These are phyloP conservation scores for Taphrina flavorubra DNA, from an alignment of 1,139 yeast species.

Conservation along the genomic window DNA sequence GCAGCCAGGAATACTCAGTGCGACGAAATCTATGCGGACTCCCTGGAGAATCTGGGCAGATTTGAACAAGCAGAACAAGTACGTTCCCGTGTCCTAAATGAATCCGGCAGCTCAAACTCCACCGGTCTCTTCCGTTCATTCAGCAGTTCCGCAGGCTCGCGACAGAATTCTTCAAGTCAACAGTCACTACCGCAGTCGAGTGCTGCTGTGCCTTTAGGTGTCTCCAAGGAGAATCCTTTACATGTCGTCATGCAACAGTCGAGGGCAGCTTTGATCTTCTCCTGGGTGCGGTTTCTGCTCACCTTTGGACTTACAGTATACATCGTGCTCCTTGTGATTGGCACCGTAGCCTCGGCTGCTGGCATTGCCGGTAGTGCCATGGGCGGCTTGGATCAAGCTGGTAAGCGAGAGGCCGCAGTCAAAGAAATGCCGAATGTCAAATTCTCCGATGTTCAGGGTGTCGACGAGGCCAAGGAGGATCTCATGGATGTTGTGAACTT, in stretches of 20 bases:
- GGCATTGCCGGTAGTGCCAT: constrained; percentile 58
- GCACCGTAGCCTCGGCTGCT: constrained; percentile 55
- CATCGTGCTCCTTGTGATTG: constrained; percentile 64
- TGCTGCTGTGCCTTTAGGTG: constrained; percentile 13
- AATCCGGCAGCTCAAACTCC: neutral
- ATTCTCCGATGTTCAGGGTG: constrained; percentile 94
- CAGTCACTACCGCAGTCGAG: neutral
- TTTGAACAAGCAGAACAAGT: constrained; percentile 24
- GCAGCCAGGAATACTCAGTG: constrained; percentile 82
- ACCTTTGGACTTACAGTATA: constrained; percentile 75
- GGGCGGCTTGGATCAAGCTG: constrained; percentile 34
- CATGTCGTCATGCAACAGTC: constrained; percentile 91
- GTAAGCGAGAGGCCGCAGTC: constrained; percentile 46
- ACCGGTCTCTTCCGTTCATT: neutral
- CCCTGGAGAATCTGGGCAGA: constrained; percentile 28
- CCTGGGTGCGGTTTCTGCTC: constrained; percentile 88
- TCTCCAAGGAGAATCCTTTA: constrained; percentile 61
- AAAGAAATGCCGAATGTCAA: constrained; percentile 86
- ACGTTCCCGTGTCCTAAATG: constrained; percentile 20
- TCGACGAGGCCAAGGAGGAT: constrained; percentile 97
- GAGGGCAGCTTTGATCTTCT: constrained; percentile 72
- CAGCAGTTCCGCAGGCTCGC: neutral
- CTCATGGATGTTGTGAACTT: constrained; percentile 96
- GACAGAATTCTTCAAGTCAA: neutral
- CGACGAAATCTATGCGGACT: constrained; percentile 62